Evolutionary conservation across 1,284 basidiomycete genomes (phyloP).

Genomic region (Pyrrhoderma lamaoense): DNA sequence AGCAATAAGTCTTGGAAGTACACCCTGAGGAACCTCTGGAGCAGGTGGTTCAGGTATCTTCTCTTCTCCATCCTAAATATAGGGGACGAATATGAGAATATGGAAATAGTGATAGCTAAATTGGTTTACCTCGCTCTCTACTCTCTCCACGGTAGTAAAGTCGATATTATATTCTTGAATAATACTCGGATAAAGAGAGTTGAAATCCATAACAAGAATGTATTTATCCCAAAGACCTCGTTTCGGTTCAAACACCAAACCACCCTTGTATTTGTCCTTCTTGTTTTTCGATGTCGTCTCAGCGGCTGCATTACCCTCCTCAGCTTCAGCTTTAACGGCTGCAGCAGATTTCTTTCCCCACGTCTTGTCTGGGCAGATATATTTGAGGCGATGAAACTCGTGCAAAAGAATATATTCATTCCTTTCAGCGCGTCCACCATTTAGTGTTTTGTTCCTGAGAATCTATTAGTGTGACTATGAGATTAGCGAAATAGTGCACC

Average conservation of each 20-base stretch:
- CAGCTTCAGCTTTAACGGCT: slow-evolving; percentile 52
- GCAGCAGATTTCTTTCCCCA: slow-evolving; percentile 68
- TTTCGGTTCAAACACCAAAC: slow-evolving; percentile 96
- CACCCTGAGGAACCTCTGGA: slow-evolving; percentile 70
- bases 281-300: slow-evolving; percentile 51
- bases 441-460: slow-evolving; percentile 86
- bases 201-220: slow-evolving; percentile 99
- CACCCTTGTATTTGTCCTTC: slow-evolving; percentile 97
- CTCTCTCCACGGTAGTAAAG: slow-evolving; percentile 89
- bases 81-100: too few species aligned
- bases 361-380: slow-evolving; percentile 92
- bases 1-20: slow-evolving; percentile 93
- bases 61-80: slow-evolving; percentile 56
- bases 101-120: too few species aligned
- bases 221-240: slow-evolving; percentile 95
- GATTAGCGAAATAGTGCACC: slow-evolving; percentile 22
- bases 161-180: slow-evolving; percentile 99
- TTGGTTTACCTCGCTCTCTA: slow-evolving; percentile 51
- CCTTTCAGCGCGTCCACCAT: slow-evolving; percentile 93
- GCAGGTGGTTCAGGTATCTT: slow-evolving; percentile 87
- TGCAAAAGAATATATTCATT: slow-evolving; percentile 99
- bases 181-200: slow-evolving; percentile 97
- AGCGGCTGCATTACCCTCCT: slow-evolving; percentile 48
- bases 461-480: neutral
- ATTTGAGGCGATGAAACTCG: slow-evolving; percentile 95